These are phyloP conservation scores for Phaeosphaeriaceae sp. DNA, from an alignment of 2,329 filamentous ascomycete species.

Conservation along the genomic window DNA sequence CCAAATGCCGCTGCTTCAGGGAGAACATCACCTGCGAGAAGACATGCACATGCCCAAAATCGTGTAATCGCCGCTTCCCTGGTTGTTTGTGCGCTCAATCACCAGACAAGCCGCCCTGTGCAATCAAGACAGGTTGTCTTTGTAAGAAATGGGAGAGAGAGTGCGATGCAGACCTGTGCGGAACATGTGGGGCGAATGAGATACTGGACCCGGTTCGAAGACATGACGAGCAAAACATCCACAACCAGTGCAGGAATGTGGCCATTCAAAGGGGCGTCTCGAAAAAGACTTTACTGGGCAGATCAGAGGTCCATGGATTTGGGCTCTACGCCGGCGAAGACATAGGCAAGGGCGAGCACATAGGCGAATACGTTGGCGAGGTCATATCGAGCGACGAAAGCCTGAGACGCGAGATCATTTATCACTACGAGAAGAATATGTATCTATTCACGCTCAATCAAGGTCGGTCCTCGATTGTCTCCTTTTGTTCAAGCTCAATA, in stretches of 20 bases:
- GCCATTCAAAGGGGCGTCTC: constrained; percentile 72
- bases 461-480: constrained; percentile 34
- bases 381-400: constrained; percentile 75
- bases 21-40: constrained; percentile 74
- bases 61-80: constrained; percentile 61
- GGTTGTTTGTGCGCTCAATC: constrained; percentile 51
- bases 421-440: constrained; percentile 68
- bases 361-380: constrained; percentile 83
- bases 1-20: constrained; percentile 68
- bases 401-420: constrained; percentile 72
- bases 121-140: constrained; percentile 62
- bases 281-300: constrained; percentile 73
- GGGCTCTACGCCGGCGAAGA: constrained; percentile 77
- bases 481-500: not conserved
- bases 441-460: constrained; percentile 66
- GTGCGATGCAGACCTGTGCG: constrained; percentile 80
- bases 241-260: constrained; percentile 74
- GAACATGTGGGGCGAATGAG: constrained; percentile 72
- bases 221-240: constrained; percentile 64
- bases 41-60: constrained; percentile 71
- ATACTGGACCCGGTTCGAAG: constrained; percentile 74
- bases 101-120: constrained; percentile 49
- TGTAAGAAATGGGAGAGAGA: constrained; percentile 78
- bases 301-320: constrained; percentile 77
- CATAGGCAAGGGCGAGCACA: constrained; percentile 75